Conservation (phyloP, 495 filamentous ascomycete genomes). For the Talaromyces nanjingensis region DNA sequence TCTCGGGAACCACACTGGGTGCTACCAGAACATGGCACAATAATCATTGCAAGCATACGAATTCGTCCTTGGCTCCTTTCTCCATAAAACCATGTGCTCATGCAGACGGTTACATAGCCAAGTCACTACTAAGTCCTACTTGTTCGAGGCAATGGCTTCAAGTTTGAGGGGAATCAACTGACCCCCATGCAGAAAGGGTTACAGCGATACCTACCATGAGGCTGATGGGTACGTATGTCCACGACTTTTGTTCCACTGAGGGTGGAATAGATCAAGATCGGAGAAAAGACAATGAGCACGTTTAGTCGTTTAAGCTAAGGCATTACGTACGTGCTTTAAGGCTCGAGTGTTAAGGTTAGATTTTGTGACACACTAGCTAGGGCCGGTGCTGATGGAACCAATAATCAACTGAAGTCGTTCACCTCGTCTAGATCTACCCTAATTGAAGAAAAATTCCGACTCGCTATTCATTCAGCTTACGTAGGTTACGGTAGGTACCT, state of each 20-base stretch:
- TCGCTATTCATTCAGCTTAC: background rate
- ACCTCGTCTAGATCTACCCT: background rate
- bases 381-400: background rate
- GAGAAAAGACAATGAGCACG: background rate
- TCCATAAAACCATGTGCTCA: background rate
- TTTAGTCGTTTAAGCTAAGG: background rate
- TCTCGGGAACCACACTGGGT: background rate
- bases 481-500: no score
- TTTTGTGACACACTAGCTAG: background rate
- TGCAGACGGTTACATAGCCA: background rate
- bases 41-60: background rate
- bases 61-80: background rate
- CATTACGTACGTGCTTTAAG: background rate
- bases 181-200: background rate
- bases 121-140: background rate
- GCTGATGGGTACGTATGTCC: background rate
- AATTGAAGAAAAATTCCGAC: background rate
- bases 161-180: background rate
- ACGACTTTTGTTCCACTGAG: background rate
- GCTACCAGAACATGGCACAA: background rate
- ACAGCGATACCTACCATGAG: constrained; percentile 1
- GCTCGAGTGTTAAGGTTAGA: background rate
- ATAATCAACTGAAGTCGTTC: background rate
- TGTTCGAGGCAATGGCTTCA: background rate
- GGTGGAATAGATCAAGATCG: background rate